A percentile compares a stretch with the other conserved stretches of the same genome.
phyloP scores from a whole-genome alignment of 1,284 basidiomycete genomes.

The Cutaneotrichosporon cutaneum region DNA sequence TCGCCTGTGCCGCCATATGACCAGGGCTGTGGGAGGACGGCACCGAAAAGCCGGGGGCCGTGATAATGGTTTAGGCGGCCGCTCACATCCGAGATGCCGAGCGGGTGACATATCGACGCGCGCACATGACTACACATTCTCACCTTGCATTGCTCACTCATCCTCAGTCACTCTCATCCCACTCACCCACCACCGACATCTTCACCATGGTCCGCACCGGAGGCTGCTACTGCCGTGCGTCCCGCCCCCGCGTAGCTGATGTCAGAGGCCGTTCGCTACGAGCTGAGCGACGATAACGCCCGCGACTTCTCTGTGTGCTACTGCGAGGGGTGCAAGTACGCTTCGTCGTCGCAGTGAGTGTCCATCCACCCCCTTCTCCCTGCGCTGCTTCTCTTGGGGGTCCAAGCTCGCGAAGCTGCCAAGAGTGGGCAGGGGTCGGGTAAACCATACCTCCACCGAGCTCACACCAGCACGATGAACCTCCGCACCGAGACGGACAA shows the following conservation, averaged over 20 bases:
- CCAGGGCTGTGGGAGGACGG: neutral
- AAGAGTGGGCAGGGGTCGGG: neutral
- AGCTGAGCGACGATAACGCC: conserved; percentile 11
- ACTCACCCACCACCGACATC: too few species aligned
- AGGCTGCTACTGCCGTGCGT: conserved; percentile 8
- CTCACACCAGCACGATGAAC: conserved; percentile 23
- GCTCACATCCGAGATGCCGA: neutral
- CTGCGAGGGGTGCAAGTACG: conserved; percentile 14
- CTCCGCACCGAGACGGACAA: conserved; percentile 7
- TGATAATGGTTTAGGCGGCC: neutral
- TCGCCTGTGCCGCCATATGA: too few species aligned
- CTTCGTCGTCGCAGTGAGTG: conserved; percentile 8
- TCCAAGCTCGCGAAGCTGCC: too few species aligned
- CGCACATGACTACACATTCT: neutral
- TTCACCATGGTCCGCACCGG: neutral
- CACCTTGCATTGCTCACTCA: neutral
- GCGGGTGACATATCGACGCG: neutral
- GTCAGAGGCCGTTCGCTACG: conserved; percentile 14
- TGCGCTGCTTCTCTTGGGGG: too few species aligned
- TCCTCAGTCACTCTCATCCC: neutral
- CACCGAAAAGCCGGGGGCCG: neutral
- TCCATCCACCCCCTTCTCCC: neutral
- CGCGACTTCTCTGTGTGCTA: conserved; percentile 18
- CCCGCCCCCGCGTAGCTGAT: neutral
- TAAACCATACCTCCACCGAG: neutral